Base-by-base conservation (phyloP, 148 eudicot genomes). In the Dianthus caryophyllus region DNA sequence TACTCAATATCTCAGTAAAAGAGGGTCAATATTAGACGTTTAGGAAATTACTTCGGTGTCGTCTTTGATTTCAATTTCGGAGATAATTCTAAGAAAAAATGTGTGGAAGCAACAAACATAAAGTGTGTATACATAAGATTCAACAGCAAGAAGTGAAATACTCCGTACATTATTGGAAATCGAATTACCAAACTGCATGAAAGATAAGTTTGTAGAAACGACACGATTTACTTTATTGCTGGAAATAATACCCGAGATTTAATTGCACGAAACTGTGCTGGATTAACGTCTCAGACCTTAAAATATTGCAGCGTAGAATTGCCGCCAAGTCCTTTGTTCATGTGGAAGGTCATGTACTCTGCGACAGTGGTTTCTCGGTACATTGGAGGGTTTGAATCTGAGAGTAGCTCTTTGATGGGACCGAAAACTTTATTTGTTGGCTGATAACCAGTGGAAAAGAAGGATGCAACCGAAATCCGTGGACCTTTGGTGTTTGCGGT, bases 371-470 rank as follows among this genome's bases (percentile, higher is more conserved):
- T 76, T 27, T 81, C 87, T 7, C 77, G 71, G 38, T 85, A 85
- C 30, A 51, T 69, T 38, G 80, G 73, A 2, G 88, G 90, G 64
- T 81, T 69, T 13, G 72, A 63, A 38, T 84, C 78, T 0, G 95
- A 84, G 17, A 84, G 33, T 53, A 88, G 51, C 71, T 86, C 89
- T 69, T 83, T 81, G 61, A 89, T 84, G 4, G 89, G 96, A 29
- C 78, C 87, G 31, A 74, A 89, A 15, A 75, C 27, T 56, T 60
- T 78, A 0, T 78, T 1, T 1, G 74, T 46, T 12, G 70, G 71
- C 10, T 9, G 69, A 44, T 27, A 9, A 39, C 43, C 14, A 4
- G 87, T 81, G 12, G 80, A 84, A 69, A 86, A 82, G 61, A 88
- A 86, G 54, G 76, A 61, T 20, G 93, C 93, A 9, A 83, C 71